These are phyloP conservation scores for Pythium guiyangense DNA, from an alignment of 352 stramenopile genomes.

Conservation along the genomic window DNA sequence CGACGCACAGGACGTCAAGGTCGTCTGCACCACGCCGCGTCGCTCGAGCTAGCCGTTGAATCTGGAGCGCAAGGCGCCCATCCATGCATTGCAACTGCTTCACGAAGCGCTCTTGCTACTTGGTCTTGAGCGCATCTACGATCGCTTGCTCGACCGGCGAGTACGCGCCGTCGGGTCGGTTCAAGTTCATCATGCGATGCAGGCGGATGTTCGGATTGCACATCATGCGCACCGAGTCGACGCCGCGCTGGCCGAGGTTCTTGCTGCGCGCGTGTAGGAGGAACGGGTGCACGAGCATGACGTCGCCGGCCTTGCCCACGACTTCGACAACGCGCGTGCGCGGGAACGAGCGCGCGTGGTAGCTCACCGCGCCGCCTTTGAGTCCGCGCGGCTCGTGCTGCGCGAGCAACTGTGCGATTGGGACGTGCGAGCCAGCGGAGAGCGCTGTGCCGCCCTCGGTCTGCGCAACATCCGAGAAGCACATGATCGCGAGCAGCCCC, in stretches of 20 bases:
- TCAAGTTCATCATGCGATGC: slow-evolving; percentile 40
- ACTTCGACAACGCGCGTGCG: slow-evolving; percentile 52
- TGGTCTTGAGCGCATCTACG: slow-evolving; percentile 18
- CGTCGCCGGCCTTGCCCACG: slow-evolving; percentile 57
- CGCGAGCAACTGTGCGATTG: slow-evolving; percentile 47
- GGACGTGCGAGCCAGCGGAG: slow-evolving; percentile 57
- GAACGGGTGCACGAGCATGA: slow-evolving; percentile 81
- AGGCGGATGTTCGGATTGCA: slow-evolving; percentile 63
- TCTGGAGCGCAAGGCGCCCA: too few relatives aligned
- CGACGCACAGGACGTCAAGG: too few relatives aligned
- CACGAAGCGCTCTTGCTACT: neutral
- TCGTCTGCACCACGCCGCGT: neutral
- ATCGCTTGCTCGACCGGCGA: slow-evolving; percentile 45
- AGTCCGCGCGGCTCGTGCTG: slow-evolving; percentile 48
- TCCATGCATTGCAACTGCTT: too few relatives aligned
- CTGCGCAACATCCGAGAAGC: slow-evolving; percentile 68
- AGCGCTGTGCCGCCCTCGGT: slow-evolving; percentile 67
- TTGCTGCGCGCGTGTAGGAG: slow-evolving; percentile 73
- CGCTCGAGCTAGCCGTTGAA: too few relatives aligned
- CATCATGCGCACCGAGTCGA: slow-evolving; percentile 64
- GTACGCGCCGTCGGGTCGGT: slow-evolving; percentile 23
- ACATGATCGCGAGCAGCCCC: slow-evolving; percentile 73
- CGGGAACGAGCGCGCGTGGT: slow-evolving; percentile 25
- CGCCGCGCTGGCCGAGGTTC: slow-evolving; percentile 46
- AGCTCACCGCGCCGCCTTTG: slow-evolving; percentile 54